Conservation (phyloP, 306 rosid species). For the Dalbergia cultrata region DNA sequence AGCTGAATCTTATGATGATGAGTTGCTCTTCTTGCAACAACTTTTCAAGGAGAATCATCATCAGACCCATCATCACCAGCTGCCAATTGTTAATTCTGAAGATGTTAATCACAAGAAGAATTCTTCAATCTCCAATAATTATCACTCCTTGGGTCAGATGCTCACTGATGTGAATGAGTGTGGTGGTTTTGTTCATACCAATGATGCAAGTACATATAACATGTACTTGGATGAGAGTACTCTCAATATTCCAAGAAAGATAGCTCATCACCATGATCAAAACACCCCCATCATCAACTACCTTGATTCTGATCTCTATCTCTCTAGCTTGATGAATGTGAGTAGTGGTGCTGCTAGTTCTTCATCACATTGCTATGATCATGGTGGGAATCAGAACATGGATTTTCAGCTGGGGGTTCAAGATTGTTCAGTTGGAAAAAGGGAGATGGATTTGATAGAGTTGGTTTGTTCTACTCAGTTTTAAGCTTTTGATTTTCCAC, state of each 20-base stretch:
- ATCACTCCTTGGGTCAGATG: neutral
- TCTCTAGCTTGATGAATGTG: constrained; percentile 62
- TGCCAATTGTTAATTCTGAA: constrained; percentile 14
- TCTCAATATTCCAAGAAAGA: neutral
- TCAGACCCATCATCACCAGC: neutral
- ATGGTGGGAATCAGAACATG: constrained; percentile 39
- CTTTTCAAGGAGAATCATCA: constrained; percentile 50
- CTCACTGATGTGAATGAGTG: constrained; percentile 17
- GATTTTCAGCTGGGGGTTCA: constrained; percentile 43
- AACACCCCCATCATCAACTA: neutral
- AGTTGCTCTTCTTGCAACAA: constrained; percentile 72
- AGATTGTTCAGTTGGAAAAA: constrained; percentile 42
- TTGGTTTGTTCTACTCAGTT: constrained; percentile 54
- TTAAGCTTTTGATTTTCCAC: neutral
- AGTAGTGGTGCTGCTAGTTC: constrained; percentile 46
- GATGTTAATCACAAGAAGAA: neutral
- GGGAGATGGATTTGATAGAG: constrained; percentile 78
- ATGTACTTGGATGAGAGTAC: constrained; percentile 14
- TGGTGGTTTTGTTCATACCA: constrained; percentile 17
- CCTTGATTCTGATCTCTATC: constrained; percentile 59
- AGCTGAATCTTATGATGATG: constrained; percentile 60
- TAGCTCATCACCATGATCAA: neutral
- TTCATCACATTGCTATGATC: constrained; percentile 33
- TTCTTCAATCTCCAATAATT: neutral
- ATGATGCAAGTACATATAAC: constrained; percentile 13